Base-by-base conservation (phyloP, 2,329 filamentous ascomycete species). In the Penicillium sp. region DNA sequence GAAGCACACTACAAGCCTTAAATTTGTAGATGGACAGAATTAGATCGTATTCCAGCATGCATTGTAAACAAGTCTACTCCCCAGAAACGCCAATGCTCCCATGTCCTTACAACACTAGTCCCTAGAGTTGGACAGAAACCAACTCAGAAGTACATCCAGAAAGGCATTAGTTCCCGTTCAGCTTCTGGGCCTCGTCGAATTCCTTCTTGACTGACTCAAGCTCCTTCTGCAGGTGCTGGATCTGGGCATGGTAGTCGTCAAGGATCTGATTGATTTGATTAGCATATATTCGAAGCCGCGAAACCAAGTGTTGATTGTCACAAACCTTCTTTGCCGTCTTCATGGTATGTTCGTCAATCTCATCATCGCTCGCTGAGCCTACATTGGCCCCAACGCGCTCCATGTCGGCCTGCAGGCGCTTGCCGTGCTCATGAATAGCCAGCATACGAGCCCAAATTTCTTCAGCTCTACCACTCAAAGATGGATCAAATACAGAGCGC, bases 381-480 rank as follows among this genome's bases (percentile, higher is more conserved):
- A 66, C 59, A 23, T 65, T 66, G 40, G 68, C 63, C 1, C 82
- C 83, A 45, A 83, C 70, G 67, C 78, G 79, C 67, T 86, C 83
- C 52, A 84, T 80, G 70, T 87, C 85, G 56, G 77, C 74, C 62
- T 87, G 83, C 52, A 88, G 67, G 64, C 81, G 79, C 63, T 81
- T 80, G 43, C 82, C 81, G 51, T 84, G 75, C 65, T 87, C 84
- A 51, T 84, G 75, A 49, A 87, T 79, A 7, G 81, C 80, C 44
- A 86, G 78, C 84, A 88, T 86, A 34, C 85, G 76, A 26, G 85
- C 85, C 85, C 85, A 88, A 52, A 87, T 84, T 70, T 87, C 85
- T 67, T 88, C 85, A 54, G 82, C 82, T 19, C 84, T 75, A 4
- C 83, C 85, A 40, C 78, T 79, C 43, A 87, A 75, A 5, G 81